Evolutionary conservation across 2,329 filamentous ascomycete species (phyloP).

Genomic region (Pseudohalonectria lignicola): DNA sequence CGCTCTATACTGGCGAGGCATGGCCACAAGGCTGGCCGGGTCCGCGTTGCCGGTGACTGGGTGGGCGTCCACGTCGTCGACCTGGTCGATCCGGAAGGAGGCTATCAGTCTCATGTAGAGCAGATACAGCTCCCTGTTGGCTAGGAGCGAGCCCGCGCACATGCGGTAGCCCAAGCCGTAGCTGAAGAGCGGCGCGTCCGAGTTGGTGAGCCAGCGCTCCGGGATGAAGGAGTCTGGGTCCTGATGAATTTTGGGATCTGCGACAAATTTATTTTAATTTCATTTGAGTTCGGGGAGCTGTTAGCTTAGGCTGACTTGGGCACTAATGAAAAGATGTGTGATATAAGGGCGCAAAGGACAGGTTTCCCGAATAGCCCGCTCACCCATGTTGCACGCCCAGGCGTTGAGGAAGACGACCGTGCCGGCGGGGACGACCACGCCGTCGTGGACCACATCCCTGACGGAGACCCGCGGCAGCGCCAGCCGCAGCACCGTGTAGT

Average conservation of each 20-base stretch:
- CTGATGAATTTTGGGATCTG: background rate
- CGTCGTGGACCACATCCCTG: conserved; percentile 47
- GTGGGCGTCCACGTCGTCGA: conserved; percentile 44
- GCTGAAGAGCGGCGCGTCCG: conserved; percentile 40
- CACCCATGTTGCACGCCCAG: conserved; percentile 1
- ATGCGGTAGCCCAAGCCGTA: conserved; percentile 58
- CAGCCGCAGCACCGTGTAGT: conserved; percentile 52
- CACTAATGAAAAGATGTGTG: no score
- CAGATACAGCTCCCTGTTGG: conserved; percentile 55
- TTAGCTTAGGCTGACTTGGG: no score
- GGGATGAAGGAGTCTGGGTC: conserved; percentile 1
- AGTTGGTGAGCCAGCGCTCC: conserved; percentile 1
- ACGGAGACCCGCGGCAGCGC: conserved; percentile 51
- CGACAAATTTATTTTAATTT: no score
- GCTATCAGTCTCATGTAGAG: conserved; percentile 51
- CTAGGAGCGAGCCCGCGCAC: conserved; percentile 53
- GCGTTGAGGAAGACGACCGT: conserved; percentile 53
- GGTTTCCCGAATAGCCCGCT: no score
- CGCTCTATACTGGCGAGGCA: conserved; percentile 46
- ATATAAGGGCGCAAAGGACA: no score
- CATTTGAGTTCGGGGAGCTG: no score
- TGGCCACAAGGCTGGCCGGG: conserved; percentile 49
- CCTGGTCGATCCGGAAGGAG: conserved; percentile 42
- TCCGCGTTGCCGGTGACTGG: conserved; percentile 49
- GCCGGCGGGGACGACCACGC: conserved; percentile 46